Conservation (phyloP, 2,329 filamentous ascomycete species). For the Aspergillus pseudoviridinutans region DNA sequence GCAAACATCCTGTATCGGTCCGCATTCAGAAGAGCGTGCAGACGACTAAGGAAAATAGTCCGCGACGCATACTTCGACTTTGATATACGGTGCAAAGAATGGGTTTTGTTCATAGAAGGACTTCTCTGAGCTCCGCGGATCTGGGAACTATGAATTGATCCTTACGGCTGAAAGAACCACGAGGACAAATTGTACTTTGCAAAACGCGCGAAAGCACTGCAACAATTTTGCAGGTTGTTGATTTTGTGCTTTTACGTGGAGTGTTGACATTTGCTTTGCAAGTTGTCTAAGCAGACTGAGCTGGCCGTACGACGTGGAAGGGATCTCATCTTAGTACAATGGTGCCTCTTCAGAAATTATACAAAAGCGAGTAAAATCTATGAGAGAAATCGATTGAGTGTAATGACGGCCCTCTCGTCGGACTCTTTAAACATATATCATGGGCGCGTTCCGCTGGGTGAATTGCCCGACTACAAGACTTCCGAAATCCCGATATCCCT, state of each 20-base stretch:
- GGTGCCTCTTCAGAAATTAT: neutral
- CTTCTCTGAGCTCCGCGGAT: neutral
- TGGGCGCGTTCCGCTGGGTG: too few species aligned
- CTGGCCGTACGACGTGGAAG: neutral
- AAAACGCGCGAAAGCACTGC: too few species aligned
- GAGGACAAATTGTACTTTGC: too few species aligned
- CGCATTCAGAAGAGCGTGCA: neutral
- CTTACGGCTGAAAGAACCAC: too few species aligned
- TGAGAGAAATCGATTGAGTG: too few species aligned
- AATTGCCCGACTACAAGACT: too few species aligned
- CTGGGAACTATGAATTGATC: neutral
- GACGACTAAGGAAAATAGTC: neutral
- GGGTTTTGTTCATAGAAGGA: neutral
- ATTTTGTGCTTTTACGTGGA: neutral
- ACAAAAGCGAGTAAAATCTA: neutral
- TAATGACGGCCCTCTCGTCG: too few species aligned
- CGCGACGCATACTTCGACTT: neutral
- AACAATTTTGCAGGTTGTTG: neutral
- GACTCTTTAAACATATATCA: too few species aligned
- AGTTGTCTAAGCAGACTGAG: neutral
- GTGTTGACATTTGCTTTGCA: neutral
- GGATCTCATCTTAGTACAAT: neutral
- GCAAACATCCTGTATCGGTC: neutral
- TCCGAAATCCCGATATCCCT: too few species aligned
- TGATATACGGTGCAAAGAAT: neutral